These are phyloP conservation scores for Aspergillus piperis DNA, from an alignment of 2,329 filamentous ascomycete species.

Conservation along the genomic window DNA sequence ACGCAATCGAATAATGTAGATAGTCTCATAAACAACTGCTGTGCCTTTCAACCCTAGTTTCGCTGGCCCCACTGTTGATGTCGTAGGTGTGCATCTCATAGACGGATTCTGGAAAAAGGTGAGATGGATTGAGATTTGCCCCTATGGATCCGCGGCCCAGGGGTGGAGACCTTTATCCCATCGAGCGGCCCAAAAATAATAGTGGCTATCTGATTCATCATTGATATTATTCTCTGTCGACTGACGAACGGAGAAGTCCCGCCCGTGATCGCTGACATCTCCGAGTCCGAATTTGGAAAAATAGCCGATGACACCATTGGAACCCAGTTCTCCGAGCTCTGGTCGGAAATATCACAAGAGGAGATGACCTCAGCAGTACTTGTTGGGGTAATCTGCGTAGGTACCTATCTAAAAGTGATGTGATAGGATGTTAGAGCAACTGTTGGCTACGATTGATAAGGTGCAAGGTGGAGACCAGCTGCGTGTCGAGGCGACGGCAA, in stretches of 20 bases:
- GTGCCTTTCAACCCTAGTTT: neutral
- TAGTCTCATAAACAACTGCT: neutral
- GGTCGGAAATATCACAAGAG: neutral
- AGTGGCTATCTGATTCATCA: neutral
- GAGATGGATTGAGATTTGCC: neutral
- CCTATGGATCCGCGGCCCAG: neutral
- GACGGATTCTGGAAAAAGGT: conserved; percentile 1
- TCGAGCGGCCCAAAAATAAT: neutral
- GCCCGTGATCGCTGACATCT: neutral
- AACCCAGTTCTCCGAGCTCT: neutral
- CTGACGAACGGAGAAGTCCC: neutral
- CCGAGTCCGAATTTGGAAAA: neutral
- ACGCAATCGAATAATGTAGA: no score
- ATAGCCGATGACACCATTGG: neutral
- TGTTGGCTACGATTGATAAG: conserved; percentile 8
- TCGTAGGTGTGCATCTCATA: neutral
- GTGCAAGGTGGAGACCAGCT: neutral
- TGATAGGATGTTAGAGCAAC: neutral
- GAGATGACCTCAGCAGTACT: neutral
- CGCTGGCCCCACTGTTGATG: neutral
- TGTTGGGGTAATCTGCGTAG: neutral
- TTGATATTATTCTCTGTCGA: no score
- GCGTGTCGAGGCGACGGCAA: neutral
- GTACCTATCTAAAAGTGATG: no score
- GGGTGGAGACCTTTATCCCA: neutral